Evolutionary conservation across 2,329 filamentous ascomycete genomes (phyloP), one percentile per base, ranked within the genome.

Genomic region (Colletotrichum limetticola): DNA sequence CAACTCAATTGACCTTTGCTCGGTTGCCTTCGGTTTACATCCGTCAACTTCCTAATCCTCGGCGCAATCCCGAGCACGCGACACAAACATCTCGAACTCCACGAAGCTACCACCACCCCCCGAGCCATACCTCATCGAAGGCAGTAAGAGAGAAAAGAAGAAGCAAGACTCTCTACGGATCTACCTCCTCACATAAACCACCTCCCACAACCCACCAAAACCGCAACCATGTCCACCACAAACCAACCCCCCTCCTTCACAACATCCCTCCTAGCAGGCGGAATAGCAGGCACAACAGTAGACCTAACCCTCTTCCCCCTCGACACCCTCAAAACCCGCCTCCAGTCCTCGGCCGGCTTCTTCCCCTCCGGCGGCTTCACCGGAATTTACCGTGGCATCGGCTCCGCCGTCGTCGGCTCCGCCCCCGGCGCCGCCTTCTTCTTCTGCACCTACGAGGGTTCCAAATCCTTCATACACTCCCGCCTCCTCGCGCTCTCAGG

Each of bases 271-370:
- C 82, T 92, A 87, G 95, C 97, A 77, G 97, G 97, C 82, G 97
- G 92, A 80, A 86, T 98, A 76, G 97, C 97, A 77, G 97, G 97
- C 80, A 97, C 97, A 60, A 97, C 95, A 16, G 97, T 98, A 83
- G 97, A 99, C 89, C 92, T 98, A 79, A 95, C 95, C 68, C 94
- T 99, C 80, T 99, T 94, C 87, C 97, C 97, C 0, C 95, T 99
- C 87, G 97, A 99, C 89, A 99, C 97, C 0, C 92, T 99, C 81
- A 99, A 99, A 86, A 99, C 97, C 56, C 95, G 97, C 19, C 94
- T 99, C 7, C 97, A 99, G 86, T 95, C 95, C 75, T 90, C 90
- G 60, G 82, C 88, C 69, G 91, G 93, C 82, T 95, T 98, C 86
- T 91, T 94, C 80, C 88, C 93, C 68, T 92, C 92, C 3, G 96